Evolutionary conservation across 495 filamentous ascomycete species (phyloP).

Genomic region (Daldinia caldariorum): DNA sequence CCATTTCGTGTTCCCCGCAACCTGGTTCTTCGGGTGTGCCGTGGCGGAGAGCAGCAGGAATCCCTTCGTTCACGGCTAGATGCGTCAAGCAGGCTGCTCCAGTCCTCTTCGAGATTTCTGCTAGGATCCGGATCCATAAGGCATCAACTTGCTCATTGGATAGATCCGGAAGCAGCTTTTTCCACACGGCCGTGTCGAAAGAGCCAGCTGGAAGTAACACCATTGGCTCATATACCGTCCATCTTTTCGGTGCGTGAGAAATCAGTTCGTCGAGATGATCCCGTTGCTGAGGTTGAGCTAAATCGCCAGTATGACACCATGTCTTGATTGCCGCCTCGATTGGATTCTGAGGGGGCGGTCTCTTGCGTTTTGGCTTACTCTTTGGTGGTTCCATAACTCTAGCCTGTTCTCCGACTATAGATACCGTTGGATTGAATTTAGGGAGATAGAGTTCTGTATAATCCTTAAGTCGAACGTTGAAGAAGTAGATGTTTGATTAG

Average conservation of each 20-base stretch:
- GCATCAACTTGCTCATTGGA: slow-evolving; percentile 19
- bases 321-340: slow-evolving; percentile 29
- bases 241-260: slow-evolving; percentile 66
- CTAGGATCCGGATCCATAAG: slow-evolving; percentile 62
- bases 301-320: slow-evolving; percentile 41
- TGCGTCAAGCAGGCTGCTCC: slow-evolving; percentile 64
- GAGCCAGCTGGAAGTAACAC: slow-evolving; percentile 71
- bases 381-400: slow-evolving; percentile 8
- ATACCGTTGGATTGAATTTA: not conserved
- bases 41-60: slow-evolving; percentile 55
- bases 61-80: slow-evolving; percentile 78
- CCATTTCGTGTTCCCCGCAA: not conserved
- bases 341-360: slow-evolving; percentile 22
- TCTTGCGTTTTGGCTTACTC: slow-evolving; percentile 24
- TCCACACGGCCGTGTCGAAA: slow-evolving; percentile 63
- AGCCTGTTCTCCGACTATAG: not conserved
- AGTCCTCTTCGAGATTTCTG: slow-evolving; percentile 54
- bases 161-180: slow-evolving; percentile 48
- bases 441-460: not conserved
- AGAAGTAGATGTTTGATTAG: not conserved
- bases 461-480: too few species aligned
- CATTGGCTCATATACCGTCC: slow-evolving; percentile 75
- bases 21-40: not conserved
- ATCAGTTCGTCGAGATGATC: slow-evolving; percentile 42
- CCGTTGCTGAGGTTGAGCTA: not conserved